Conservation (phyloP, 1,284 basidiomycete genomes). For the Puccinia triticina region DNA sequence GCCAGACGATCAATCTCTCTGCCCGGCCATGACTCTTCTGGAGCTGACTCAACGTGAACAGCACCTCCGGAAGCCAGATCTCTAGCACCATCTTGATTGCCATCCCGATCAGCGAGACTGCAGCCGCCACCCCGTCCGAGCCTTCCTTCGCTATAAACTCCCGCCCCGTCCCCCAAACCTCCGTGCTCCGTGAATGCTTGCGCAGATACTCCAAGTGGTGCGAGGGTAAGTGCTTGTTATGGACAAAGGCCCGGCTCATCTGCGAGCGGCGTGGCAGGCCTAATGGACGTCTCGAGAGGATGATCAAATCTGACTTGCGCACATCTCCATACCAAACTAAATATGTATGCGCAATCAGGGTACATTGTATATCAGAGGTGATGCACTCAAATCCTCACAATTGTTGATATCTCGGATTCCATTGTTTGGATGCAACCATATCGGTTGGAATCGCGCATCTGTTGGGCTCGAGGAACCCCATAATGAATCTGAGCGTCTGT, state of each 20-base stretch:
- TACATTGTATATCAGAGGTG: background rate
- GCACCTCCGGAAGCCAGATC: constrained; percentile 57
- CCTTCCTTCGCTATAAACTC: background rate
- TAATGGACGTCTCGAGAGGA: constrained; percentile 56
- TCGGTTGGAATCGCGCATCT: constrained; percentile 32
- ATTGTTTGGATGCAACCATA: constrained; percentile 54
- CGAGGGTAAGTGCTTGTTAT: constrained; percentile 7
- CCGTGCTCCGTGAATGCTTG: constrained; percentile 21
- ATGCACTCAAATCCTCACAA: constrained; percentile 51
- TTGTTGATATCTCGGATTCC: constrained; percentile 57
- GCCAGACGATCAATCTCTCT: constrained; percentile 56
- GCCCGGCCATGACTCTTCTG: constrained; percentile 29
- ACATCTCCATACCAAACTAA: constrained; percentile 54
- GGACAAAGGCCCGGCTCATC: constrained; percentile 24
- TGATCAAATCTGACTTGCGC: constrained; percentile 56
- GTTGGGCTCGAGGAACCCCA: constrained; percentile 46
- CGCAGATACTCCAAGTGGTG: constrained; percentile 43
- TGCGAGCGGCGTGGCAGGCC: constrained; percentile 53
- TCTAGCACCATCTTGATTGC: constrained; percentile 53
- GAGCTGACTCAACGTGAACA: constrained; percentile 54
- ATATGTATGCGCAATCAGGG: background rate
- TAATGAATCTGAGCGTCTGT: constrained; percentile 57
- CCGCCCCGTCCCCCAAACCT: background rate
- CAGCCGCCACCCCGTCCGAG: constrained; percentile 17
- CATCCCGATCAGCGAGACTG: constrained; percentile 32